phyloP scores from a whole-genome alignment of 306 rosid genomes.

The Vigna unguiculata region DNA sequence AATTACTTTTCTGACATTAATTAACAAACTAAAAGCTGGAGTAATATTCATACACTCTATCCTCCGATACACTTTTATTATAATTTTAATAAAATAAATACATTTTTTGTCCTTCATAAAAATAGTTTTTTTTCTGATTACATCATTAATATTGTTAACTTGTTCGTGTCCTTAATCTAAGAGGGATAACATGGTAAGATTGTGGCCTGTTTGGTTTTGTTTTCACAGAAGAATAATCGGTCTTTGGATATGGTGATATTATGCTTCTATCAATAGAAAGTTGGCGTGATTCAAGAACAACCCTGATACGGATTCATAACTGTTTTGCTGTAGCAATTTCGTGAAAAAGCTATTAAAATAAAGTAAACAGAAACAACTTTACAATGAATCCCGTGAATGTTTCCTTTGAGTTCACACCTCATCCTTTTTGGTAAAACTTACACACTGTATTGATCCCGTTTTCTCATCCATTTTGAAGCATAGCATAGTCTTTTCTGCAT shows the following conservation, averaged over 20 bases:
- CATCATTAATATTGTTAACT: no score
- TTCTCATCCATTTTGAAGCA: no score
- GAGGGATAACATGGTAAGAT: not conserved
- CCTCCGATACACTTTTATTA: no score
- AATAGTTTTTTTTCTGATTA: not conserved
- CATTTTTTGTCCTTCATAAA: not conserved
- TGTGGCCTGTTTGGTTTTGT: not conserved
- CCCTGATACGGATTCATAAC: not conserved
- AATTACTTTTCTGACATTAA: not conserved
- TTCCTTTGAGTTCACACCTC: constrained; percentile 8
- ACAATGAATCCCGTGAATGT: constrained; percentile 33
- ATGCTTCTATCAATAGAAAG: not conserved
- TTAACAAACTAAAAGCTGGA: not conserved
- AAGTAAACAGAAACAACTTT: not conserved
- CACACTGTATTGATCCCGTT: no score
- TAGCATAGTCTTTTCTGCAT: no score
- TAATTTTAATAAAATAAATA: not conserved
- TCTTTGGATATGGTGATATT: not conserved
- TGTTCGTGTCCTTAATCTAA: not conserved
- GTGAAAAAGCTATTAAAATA: not conserved
- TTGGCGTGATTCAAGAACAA: not conserved
- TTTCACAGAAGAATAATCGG: not conserved
- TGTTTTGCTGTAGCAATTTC: not conserved
- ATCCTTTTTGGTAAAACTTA: not conserved
- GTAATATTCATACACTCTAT: not conserved